Evolutionary conservation across 768 basidiomycete genomes (phyloP).

Genomic region (Lactarius vividus): DNA sequence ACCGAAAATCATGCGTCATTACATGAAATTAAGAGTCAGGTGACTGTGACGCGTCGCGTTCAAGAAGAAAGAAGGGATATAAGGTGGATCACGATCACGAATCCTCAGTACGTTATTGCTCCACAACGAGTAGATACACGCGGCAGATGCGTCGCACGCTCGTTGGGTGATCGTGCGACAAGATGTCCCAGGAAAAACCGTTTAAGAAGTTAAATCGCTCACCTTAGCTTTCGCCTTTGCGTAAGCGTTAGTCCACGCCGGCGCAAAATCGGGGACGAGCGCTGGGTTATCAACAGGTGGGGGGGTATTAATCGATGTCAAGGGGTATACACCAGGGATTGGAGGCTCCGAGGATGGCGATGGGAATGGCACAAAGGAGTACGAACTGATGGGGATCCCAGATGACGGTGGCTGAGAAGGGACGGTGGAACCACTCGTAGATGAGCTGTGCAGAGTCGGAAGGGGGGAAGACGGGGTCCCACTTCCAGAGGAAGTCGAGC

Average conservation of each 20-base stretch:
- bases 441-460: background rate
- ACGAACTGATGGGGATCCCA: slow-evolving; percentile 15
- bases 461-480: slow-evolving; percentile 15
- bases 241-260: slow-evolving; percentile 58
- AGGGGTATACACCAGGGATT: slow-evolving; percentile 51
- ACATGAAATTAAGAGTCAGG: background rate
- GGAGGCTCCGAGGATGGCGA: slow-evolving; percentile 46
- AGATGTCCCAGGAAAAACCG: background rate
- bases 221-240: slow-evolving; percentile 47
- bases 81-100: background rate
- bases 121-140: background rate
- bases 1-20: background rate
- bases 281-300: slow-evolving; percentile 47
- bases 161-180: background rate
- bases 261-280: slow-evolving; percentile 46
- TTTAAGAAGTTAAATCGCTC: background rate
- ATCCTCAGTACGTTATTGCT: background rate
- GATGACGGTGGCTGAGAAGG: slow-evolving; percentile 13
- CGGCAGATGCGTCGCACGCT: background rate
- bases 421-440: background rate
- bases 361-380: slow-evolving; percentile 20
- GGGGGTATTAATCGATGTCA: slow-evolving; percentile 53
- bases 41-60: background rate
- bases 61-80: background rate
- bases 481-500: slow-evolving; percentile 8